Percentiles rank a stretch among this genome's conserved stretches.
Evolutionary conservation across 495 filamentous ascomycete species (phyloP).

Genomic region (Antarctomyces pellizariae): DNA sequence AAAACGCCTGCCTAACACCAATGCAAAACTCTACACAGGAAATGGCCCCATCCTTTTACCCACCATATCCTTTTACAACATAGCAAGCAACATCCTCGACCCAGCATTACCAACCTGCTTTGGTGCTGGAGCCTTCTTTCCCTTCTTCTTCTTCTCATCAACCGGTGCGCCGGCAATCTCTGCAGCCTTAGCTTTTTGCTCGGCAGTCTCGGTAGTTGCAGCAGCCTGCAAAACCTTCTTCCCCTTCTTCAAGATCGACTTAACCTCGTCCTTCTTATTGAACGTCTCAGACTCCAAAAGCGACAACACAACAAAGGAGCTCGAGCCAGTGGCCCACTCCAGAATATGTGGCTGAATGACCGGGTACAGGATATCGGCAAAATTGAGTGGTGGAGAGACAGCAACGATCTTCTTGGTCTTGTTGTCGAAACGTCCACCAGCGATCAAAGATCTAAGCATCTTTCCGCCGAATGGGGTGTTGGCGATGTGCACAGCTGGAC

Average conservation of each 20-base stretch:
- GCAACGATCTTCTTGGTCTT: slow-evolving; percentile 39
- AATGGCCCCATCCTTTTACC: no score
- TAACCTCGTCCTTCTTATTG: slow-evolving; percentile 33
- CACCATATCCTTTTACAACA: slow-evolving; percentile 12
- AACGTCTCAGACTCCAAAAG: slow-evolving; percentile 66
- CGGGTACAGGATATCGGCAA: slow-evolving; percentile 54
- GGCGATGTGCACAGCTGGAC: slow-evolving; percentile 22
- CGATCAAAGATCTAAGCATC: slow-evolving; percentile 72
- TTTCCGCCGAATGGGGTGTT: slow-evolving; percentile 43
- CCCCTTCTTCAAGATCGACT: slow-evolving; percentile 36
- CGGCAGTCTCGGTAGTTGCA: slow-evolving; percentile 19
- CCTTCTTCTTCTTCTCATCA: slow-evolving; percentile 18
- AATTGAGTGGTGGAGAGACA: slow-evolving; percentile 53
- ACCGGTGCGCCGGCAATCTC: slow-evolving; percentile 9
- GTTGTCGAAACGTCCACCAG: slow-evolving; percentile 63
- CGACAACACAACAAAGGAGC: slow-evolving; percentile 60
- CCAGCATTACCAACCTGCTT: slow-evolving; percentile 28
- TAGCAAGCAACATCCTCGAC: slow-evolving; percentile 28
- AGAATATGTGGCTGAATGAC: slow-evolving; percentile 49
- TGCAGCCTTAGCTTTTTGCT: slow-evolving; percentile 14
- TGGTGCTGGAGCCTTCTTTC: slow-evolving; percentile 10
- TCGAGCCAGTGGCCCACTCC: slow-evolving; percentile 67
- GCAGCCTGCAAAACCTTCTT: slow-evolving; percentile 26
- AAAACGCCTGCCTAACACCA: no score
- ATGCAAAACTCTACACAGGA: no score